Conservation (phyloP, 169 alveolate genomes). For the Eimeria sp. region DNA sequence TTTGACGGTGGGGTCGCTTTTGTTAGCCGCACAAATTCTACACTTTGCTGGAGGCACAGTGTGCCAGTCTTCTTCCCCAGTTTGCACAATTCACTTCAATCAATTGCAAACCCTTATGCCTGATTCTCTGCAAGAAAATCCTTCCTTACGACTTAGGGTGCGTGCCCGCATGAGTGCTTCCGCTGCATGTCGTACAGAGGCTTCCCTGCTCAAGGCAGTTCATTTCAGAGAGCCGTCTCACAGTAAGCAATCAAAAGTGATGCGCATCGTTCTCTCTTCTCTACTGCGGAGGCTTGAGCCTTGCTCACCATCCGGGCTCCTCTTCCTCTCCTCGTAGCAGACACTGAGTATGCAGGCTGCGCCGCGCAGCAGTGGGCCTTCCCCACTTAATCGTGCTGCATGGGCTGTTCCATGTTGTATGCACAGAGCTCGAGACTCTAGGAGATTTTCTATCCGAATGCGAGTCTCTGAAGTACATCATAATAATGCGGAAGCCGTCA, state of each 20-base stretch:
- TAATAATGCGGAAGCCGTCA: not conserved
- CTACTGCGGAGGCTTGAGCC: not conserved
- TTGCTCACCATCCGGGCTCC: not conserved
- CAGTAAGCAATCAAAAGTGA: not conserved
- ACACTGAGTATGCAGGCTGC: not conserved
- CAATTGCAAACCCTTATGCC: not conserved
- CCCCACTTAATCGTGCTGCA: not conserved
- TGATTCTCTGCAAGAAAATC: not conserved
- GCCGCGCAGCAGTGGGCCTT: not conserved
- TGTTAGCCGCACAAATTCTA: not conserved
- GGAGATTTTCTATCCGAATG: slow-evolving; percentile 52
- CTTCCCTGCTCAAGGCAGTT: slow-evolving; percentile 59
- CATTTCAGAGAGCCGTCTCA: slow-evolving; percentile 40
- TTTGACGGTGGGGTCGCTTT: slow-evolving; percentile 51
- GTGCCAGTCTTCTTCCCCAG: not conserved
- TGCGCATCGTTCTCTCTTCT: not conserved
- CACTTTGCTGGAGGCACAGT: not conserved
- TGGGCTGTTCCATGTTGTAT: not conserved
- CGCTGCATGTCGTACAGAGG: slow-evolving; percentile 1
- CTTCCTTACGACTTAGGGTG: not conserved
- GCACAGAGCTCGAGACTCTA: slow-evolving; percentile 37
- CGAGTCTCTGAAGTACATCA: slow-evolving; percentile 39
- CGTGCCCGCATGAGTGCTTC: not conserved
- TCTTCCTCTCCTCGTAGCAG: not conserved
- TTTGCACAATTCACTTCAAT: not conserved